Evolutionary conservation across 768 basidiomycete genomes (phyloP), one percentile per base, ranked within the genome.

Genomic region (Rhizopogon vulgaris): DNA sequence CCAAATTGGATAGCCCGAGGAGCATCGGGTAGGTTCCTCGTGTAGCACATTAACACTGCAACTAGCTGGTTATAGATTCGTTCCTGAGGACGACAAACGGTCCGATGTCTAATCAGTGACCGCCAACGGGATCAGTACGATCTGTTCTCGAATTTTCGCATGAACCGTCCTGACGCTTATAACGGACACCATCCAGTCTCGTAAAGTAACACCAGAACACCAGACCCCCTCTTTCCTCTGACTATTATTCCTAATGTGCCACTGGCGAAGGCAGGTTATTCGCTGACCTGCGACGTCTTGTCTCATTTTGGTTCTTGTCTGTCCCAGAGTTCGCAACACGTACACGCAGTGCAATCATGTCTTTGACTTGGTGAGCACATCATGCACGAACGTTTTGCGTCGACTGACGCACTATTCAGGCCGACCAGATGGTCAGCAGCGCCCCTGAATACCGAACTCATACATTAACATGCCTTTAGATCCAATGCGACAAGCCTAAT

Each of bases 181-280:
- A 68, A 68, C 38, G 52, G 49, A 52, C 38, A 30, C 17, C 27
- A 32, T 48, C 34, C 38, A 5, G 41, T 41, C 34, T 34, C 10
- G 12, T 34, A 10, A 34, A 34, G 11, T 50, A 32, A 22, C 40
- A 11, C 28, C 28, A 28, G 28, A 52, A 49, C 36, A 41, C 38
- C 17, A 57, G 14, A 46, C 51, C 58, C 55, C 54, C 57, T 57
- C 57, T 60, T n/a, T n/a, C 58, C 52, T 49, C 53, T 53, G 52
- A 60, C 52, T 57, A 41, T 40, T 57, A 34, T 58, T 61, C 54
- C 56, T 47, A 48, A 89, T 90, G 87, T 90, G 87, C 64, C 76
- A 73, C 66, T 83, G 76, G 77, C 78, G 85, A 73, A 83, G 85
- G 87, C 88, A 56, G 61, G 76, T 46, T 42, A 22, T 49, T 57